phyloP scores from a whole-genome alignment of 768 basidiomycete genomes.

The Tulasnella sp. region DNA sequence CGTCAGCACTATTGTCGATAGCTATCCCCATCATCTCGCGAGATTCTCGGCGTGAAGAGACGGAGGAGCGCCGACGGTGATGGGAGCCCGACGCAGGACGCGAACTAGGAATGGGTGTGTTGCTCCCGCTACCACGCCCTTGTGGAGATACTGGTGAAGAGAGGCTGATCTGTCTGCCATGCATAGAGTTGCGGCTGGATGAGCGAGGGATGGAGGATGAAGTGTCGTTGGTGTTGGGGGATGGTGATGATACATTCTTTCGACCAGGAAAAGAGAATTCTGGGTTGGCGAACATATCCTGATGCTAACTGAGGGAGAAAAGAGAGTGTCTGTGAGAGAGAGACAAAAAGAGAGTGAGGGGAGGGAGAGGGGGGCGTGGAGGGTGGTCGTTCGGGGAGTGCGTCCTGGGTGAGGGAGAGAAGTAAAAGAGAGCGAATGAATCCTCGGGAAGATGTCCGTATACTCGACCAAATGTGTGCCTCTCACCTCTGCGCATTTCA shows the following conservation, averaged over 20 bases:
- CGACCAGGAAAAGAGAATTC: constrained; percentile 9
- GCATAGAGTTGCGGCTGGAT: constrained; percentile 4
- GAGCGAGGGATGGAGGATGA: neutral
- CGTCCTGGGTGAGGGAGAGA: neutral
- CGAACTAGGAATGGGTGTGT: neutral
- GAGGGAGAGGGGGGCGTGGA: neutral
- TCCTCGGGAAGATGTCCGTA: too few relatives aligned
- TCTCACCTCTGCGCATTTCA: neutral
- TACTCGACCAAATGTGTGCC: too few relatives aligned
- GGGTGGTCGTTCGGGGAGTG: constrained; percentile 1
- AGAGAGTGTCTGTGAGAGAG: constrained; percentile 6
- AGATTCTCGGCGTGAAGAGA: constrained; percentile 82
- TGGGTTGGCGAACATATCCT: constrained; percentile 12
- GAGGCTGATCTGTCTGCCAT: constrained; percentile 10
- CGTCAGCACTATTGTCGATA: constrained; percentile 51
- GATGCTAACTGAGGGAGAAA: neutral
- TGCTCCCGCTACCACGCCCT: neutral
- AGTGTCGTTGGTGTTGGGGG: neutral
- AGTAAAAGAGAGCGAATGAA: neutral
- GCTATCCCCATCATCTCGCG: constrained; percentile 82
- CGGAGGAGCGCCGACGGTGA: constrained; percentile 79
- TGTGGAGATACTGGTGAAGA: neutral
- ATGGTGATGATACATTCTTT: neutral
- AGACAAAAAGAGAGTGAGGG: constrained; percentile 5
- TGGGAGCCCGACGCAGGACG: constrained; percentile 9